Evolutionary conservation across 169 alveolate species (phyloP), one percentile per base, ranked within the genome.

Genomic region (Theileria luwenshuni): DNA sequence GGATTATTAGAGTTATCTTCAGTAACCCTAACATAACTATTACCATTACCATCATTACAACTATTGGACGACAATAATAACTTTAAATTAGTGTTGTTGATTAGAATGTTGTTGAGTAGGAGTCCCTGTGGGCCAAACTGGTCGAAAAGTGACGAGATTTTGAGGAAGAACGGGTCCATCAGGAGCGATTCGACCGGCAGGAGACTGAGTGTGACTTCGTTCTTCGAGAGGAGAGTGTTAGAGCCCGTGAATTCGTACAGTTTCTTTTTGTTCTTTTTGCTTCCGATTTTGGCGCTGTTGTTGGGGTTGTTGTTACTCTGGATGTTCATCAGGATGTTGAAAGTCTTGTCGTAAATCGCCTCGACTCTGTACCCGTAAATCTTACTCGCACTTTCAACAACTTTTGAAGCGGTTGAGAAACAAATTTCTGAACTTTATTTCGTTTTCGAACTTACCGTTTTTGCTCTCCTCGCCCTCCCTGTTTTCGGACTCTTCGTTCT

Each of bases 301-400:
- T 70, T 69, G 2, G 35, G 28, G 10, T 61, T 67, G 15, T 77
- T 80, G 51, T 86, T 90, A 27, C 60, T 81, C 76, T 85, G 79
- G 86, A 89, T 80, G 67, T 74, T 89, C 65, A 83, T 68, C 67
- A 89, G 70, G 59, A 89, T 85, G 72, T 80, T 89, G 68, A 74
- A 89, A 13, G 94, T 85, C 62, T 81, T 90, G 75, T 89, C 91
- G 70, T 89, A 89, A 15, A 89, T 70, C 33, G 94, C 94, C 75
- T 89, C 94, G 27, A 89, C 89, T 51, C 94, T 83, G 74, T 89
- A 89, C 15, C 94, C 91, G 69, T 89, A 89, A 6, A 89, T 83
- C 43, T 83, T 84, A 62, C 91, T 83, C 17, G 94, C 94, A 15
- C 94, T 83, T 64, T 89, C 94, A 13, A 89, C 88, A 28, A 86